These are phyloP conservation scores for Rhizopogon sp. DNA, from an alignment of 768 basidiomycete species.

Conservation along the genomic window DNA sequence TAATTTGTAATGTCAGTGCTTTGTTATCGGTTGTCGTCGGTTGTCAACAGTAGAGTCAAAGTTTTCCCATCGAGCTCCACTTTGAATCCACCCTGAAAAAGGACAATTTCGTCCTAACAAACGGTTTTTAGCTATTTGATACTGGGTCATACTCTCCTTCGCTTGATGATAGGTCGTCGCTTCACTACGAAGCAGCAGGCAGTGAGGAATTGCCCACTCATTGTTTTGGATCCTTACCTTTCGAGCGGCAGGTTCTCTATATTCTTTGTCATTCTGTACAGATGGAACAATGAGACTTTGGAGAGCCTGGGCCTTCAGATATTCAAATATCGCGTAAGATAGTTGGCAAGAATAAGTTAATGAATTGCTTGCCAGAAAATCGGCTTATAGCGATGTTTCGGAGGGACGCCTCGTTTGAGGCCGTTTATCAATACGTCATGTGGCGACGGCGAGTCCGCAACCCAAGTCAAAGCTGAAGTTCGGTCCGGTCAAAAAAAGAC, in stretches of 20 bases:
- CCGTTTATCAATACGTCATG: constrained; percentile 76
- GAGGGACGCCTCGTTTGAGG: constrained; percentile 68
- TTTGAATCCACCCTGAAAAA: constrained; percentile 61
- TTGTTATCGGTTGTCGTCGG: constrained; percentile 3
- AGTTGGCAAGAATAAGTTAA: not conserved
- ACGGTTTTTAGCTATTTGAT: constrained; percentile 46
- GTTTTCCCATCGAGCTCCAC: constrained; percentile 47
- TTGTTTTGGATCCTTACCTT: constrained; percentile 5
- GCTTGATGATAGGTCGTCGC: constrained; percentile 38
- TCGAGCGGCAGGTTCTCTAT: constrained; percentile 8
- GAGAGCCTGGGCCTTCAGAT: constrained; percentile 43
- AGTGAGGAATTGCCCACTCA: not conserved
- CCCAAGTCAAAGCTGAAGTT: constrained; percentile 63
- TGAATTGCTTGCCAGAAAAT: constrained; percentile 51
- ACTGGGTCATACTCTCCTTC: constrained; percentile 39
- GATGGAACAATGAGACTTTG: constrained; percentile 47
- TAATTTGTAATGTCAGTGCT: not conserved
- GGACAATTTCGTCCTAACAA: constrained; percentile 40
- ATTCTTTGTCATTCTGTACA: constrained; percentile 31
- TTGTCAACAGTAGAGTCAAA: constrained; percentile 30
- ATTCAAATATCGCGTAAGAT: not conserved
- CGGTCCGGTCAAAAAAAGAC: constrained; percentile 2
- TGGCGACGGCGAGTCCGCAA: constrained; percentile 40
- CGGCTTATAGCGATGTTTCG: constrained; percentile 58
- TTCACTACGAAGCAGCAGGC: constrained; percentile 8